phyloP scores from a whole-genome alignment of 1,284 basidiomycete species.

The Heimioporus retisporus region DNA sequence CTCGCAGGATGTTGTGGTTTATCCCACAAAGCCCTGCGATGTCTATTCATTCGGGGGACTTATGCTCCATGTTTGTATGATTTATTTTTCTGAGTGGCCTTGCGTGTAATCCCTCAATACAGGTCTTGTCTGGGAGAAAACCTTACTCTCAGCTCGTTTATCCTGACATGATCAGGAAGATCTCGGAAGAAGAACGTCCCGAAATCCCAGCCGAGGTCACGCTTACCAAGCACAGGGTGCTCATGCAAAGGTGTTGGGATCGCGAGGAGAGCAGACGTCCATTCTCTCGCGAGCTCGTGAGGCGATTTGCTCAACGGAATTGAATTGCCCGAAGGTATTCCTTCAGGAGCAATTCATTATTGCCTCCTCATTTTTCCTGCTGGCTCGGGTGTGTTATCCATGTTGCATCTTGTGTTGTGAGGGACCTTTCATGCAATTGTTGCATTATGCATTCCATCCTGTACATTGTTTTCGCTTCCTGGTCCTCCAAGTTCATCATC shows the following conservation, averaged over 20 bases:
- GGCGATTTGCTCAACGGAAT: constrained; percentile 16
- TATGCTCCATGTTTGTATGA: constrained; percentile 36
- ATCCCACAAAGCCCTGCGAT: constrained; percentile 39
- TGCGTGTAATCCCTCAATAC: constrained; percentile 24
- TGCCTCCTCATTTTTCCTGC: neutral
- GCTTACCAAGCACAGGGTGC: constrained; percentile 17
- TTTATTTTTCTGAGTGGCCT: neutral
- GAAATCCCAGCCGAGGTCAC: constrained; percentile 17
- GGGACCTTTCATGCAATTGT: too few species aligned
- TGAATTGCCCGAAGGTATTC: neutral
- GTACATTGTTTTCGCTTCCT: too few species aligned
- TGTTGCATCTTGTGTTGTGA: too few species aligned
- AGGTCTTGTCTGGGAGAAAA: constrained; percentile 35
- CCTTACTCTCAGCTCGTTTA: constrained; percentile 28
- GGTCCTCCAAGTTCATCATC: too few species aligned
- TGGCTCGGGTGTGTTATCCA: neutral
- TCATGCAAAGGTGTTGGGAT: constrained; percentile 37
- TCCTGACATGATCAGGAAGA: neutral
- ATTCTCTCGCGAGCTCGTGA: constrained; percentile 19
- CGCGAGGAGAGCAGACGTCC: constrained; percentile 27
- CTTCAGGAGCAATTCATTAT: neutral
- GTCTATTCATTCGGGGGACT: constrained; percentile 47
- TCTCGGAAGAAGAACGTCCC: constrained; percentile 28
- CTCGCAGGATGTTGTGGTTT: constrained; percentile 6
- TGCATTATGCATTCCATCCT: neutral